A percentile compares a stretch with the other conserved stretches of the same genome.
phyloP scores from a whole-genome alignment of 495 filamentous ascomycete species.

The Xylaria scruposa region DNA sequence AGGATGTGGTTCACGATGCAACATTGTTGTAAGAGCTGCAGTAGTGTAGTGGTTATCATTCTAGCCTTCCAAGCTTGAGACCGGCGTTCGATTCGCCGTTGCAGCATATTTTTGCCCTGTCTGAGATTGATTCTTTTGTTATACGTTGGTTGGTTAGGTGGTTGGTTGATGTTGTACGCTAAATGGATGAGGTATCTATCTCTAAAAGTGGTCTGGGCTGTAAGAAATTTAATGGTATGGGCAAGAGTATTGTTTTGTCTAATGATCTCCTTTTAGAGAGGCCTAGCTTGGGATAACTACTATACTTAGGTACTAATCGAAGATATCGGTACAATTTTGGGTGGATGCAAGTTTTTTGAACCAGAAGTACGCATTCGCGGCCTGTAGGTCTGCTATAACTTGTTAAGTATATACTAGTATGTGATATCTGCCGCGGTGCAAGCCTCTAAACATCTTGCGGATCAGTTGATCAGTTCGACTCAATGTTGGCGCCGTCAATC shows the following conservation, averaged over 20 bases:
- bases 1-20: too few relatives aligned
- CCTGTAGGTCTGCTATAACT: too few relatives aligned
- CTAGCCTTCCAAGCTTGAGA: slow-evolving; percentile 30
- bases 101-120: neutral
- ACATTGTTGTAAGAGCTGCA: neutral
- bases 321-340: too few relatives aligned
- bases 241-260: too few relatives aligned
- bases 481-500: neutral
- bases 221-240: too few relatives aligned
- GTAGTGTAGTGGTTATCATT: slow-evolving; percentile 31
- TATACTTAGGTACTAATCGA: too few relatives aligned
- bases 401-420: neutral
- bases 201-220: too few relatives aligned
- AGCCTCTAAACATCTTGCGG: neutral
- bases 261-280: neutral
- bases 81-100: slow-evolving; percentile 30
- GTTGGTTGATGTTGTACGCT: too few relatives aligned
- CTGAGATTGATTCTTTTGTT: neutral
- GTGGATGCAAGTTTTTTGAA: too few relatives aligned
- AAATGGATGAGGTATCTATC: too few relatives aligned
- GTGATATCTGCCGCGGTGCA: neutral
- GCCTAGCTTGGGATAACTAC: neutral
- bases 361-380: neutral
- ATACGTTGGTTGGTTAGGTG: too few relatives aligned
- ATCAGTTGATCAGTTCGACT: neutral